Evolutionary conservation across 1,284 basidiomycete species (phyloP), one percentile per base, ranked within the genome.

Genomic region (Ceratobasidium papillatum): DNA sequence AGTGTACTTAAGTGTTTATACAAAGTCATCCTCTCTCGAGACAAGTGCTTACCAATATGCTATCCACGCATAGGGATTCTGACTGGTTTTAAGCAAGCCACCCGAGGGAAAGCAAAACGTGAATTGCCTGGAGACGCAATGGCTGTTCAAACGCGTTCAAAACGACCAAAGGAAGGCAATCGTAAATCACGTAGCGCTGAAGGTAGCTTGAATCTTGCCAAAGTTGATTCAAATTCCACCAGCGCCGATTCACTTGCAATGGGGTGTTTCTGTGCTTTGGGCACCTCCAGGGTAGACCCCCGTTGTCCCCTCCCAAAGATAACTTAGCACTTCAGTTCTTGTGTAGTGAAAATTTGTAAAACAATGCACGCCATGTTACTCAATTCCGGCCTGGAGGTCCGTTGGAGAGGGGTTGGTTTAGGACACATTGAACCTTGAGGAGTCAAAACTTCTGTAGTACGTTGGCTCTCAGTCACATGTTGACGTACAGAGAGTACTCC

Each of bases 231-330:
- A 32, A 38, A 61, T 61, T 41, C 34, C 58, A 30, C 17, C 58
- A 25, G 58, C 58, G 17, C 58, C 58, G 32, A 61, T 14, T 3
- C 58, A 61, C n/a, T 32, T 41, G 58, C 58, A 61, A 22, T 61
- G 58, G 58, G 58, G 58, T 12, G 19, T 61, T 22, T 61, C 58
- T 41, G 58, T 36, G 25, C 17, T 38, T 61, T 36, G 58, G n/a
- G 58, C 36, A n/a, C 22, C 58, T 61, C 58, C 58, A 14, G 58
- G 58, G 5, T 11, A 36, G n/a, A 61, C 58, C n/a, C 58, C 58
- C 22, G 38, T 41, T n/a, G 36, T 61, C 25, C 34, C 36, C 36
- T 61, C 58, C 25, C 58, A 61, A 41, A 27, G 22, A 14, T 36
- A n/a, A 61, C 14, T 43, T 43, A 14, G 41, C 14, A 43, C 41